Evolutionary conservation across 345 rosid genomes (phyloP), one percentile per base, ranked within the genome.

Genomic region (Dovyalis caffra): DNA sequence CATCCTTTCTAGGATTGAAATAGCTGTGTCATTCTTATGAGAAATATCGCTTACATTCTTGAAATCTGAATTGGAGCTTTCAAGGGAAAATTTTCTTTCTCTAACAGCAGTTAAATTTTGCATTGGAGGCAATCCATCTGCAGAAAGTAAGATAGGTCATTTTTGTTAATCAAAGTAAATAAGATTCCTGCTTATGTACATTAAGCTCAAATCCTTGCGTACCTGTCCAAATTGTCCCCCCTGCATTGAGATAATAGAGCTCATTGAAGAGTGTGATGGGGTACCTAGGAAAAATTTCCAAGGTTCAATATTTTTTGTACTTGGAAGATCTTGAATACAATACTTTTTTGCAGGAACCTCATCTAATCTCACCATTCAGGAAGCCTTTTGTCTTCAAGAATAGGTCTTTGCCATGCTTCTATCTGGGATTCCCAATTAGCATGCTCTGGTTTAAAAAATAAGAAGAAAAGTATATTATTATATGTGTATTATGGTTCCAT

Each of bases 221-320:
- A 91, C 97, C 94, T 81, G 99, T 95, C 98, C 99, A 95, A 75
- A 95, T 75, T 37, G 97, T 90, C 37, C 99, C 94, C 29, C 98
- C 99, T 0, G 97, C 80, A 75, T 87, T 95, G 65, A 95, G 91
- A 87, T 88, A 95, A 85, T 95, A 95, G 76, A 95, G 95, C 86
- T 95, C 99, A 68, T 95, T 95, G 77, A 95, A 95, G 58, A 92
- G 91, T 68, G 98, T 88, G 83, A 85, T 66, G 25, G 92, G 94
- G 70, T 95, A 95, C 98, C 98, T 91, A 56, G 62, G 58, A 64
- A 57, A 4, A 40, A 33, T 26, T 25, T 63, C 18, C 69, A 15
- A 2, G 64, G 32, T 1, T 62, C 45, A 29, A 29, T 38, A n/a
- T n/a, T 9, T 38, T 63, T 21, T 28, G 8, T 71, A 16, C 14